These are phyloP conservation scores for Leonotis leonurus DNA, from an alignment of 257 asterid species.

Conservation along the genomic window DNA sequence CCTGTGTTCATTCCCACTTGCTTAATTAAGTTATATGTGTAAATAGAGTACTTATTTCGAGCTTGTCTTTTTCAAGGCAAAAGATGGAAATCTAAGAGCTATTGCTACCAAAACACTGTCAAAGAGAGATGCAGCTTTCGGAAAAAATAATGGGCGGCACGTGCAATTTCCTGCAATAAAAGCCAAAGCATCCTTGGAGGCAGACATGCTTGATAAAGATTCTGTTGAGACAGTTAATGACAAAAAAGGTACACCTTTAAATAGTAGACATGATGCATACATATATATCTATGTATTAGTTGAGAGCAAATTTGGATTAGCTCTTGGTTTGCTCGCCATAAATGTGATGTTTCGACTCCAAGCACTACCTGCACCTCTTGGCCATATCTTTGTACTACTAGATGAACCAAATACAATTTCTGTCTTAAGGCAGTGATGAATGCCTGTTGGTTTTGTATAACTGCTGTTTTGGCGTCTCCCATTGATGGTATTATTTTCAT, in stretches of 20 bases:
- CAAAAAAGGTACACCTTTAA: conserved; percentile 38
- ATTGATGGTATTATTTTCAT: too few relatives aligned
- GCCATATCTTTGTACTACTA: neutral
- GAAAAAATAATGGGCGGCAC: conserved; percentile 12
- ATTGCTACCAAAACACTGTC: conserved; percentile 20
- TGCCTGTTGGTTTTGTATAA: neutral
- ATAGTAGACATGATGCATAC: too few relatives aligned
- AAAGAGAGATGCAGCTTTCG: conserved; percentile 16
- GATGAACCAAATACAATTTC: neutral
- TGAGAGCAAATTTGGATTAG: neutral
- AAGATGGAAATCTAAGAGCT: conserved; percentile 23
- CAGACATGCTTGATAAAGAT: conserved; percentile 40
- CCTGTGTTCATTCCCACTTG: neutral
- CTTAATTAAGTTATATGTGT: neutral
- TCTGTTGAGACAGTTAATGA: conserved; percentile 32
- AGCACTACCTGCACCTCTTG: neutral
- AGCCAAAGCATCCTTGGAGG: conserved; percentile 46
- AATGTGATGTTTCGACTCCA: neutral
- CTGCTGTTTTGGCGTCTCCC: too few relatives aligned
- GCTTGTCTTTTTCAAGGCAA: conserved; percentile 34
- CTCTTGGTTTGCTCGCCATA: neutral
- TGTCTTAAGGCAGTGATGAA: neutral
- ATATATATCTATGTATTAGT: neutral
- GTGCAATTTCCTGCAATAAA: conserved; percentile 21
- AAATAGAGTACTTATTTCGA: neutral